Conservation (phyloP, 208 protist genomes). For the Tritrichomonas foetus region DNA sequence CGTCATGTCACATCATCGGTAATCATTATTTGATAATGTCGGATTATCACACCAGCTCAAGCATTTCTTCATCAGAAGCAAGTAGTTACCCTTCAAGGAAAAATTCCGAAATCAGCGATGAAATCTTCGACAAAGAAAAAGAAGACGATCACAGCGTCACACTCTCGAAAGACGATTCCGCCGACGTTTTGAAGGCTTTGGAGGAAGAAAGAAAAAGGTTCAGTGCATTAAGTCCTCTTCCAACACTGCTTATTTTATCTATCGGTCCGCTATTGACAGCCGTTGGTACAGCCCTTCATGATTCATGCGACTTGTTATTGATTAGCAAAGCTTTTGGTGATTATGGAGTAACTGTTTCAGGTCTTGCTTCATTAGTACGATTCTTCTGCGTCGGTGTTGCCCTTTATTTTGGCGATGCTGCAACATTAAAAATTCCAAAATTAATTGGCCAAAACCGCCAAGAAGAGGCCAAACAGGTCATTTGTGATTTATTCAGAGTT, state of each 20-base stretch:
- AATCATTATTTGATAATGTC: no score
- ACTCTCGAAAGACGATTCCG: not conserved
- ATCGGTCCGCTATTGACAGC: not conserved
- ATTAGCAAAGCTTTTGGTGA: not conserved
- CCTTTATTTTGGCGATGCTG: not conserved
- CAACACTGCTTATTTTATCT: not conserved
- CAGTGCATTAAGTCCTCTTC: not conserved
- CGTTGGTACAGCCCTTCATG: not conserved
- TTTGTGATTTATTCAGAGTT: not conserved
- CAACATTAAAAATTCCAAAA: not conserved
- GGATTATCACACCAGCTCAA: no score
- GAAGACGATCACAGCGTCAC: not conserved
- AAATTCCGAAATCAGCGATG: no score
- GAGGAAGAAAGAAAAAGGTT: not conserved
- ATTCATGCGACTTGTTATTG: no score
- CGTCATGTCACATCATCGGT: no score
- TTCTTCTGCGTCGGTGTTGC: not conserved
- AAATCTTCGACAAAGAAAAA: no score
- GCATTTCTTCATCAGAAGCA: no score
- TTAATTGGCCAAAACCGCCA: not conserved
- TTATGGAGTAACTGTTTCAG: not conserved
- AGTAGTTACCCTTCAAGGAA: no score
- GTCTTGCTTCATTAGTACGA: not conserved
- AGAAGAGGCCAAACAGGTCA: not conserved
- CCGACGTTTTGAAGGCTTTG: not conserved